A percentile compares a stretch with the other conserved stretches of the same genome.
phyloP scores from a whole-genome alignment of 306 rosid genomes.

The Glycine latifolia region DNA sequence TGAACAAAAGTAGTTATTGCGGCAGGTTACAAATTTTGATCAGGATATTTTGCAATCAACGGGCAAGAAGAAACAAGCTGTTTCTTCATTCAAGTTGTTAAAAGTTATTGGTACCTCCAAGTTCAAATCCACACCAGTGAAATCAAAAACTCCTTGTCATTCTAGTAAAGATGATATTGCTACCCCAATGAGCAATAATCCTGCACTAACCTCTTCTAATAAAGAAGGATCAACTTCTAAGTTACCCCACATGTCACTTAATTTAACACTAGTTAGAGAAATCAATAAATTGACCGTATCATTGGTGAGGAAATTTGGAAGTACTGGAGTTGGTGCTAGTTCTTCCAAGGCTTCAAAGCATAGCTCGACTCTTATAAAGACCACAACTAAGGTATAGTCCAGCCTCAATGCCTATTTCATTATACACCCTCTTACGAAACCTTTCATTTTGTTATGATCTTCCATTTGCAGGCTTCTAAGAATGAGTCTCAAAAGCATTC shows the following conservation, averaged over 20 bases:
- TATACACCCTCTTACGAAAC: background rate
- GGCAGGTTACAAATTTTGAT: slow-evolving; percentile 50
- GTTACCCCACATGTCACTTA: slow-evolving; percentile 50
- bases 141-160: slow-evolving; percentile 49
- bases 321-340: slow-evolving; percentile 63
- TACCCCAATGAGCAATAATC: slow-evolving; percentile 65
- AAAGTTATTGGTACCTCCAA: slow-evolving; percentile 51
- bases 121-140: slow-evolving; percentile 63
- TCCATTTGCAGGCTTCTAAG: slow-evolving; percentile 59
- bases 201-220: slow-evolving; percentile 51
- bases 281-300: slow-evolving; percentile 75
- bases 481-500: slow-evolving; percentile 54
- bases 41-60: slow-evolving; percentile 45
- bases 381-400: slow-evolving; percentile 69
- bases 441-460: background rate
- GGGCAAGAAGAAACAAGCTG: slow-evolving; percentile 60
- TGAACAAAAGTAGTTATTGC: slow-evolving; percentile 35
- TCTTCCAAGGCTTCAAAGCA: slow-evolving; percentile 73
- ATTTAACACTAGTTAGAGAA: slow-evolving; percentile 84
- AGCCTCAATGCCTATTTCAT: background rate
- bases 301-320: slow-evolving; percentile 77
- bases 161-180: slow-evolving; percentile 48
- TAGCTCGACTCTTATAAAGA: slow-evolving; percentile 66
- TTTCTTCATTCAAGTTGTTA: slow-evolving; percentile 56
- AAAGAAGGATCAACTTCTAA: slow-evolving; percentile 69